phyloP scores from a whole-genome alignment of 73 alveolate genomes.

The Breviolum minutum region DNA sequence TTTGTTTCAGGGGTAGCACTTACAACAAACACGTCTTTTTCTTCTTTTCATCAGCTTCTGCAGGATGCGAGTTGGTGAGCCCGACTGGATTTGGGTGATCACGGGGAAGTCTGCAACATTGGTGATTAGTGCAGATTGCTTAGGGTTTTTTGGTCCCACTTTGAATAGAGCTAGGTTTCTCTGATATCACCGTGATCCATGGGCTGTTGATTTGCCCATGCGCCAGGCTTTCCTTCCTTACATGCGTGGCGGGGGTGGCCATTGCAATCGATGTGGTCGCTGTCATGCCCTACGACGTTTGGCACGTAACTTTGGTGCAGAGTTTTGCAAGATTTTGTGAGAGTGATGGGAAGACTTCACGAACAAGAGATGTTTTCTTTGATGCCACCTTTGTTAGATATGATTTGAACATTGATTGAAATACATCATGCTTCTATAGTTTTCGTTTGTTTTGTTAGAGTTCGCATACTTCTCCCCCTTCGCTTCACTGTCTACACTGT shows the following conservation, averaged over 20 bases:
- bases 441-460: too few species aligned
- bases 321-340: not conserved
- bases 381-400: too few species aligned
- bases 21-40: too few species aligned
- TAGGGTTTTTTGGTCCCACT: not conserved
- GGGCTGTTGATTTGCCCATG: too few species aligned
- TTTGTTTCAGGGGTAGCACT: not conserved
- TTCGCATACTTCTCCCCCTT: too few species aligned
- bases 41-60: not conserved
- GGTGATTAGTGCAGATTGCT: too few species aligned
- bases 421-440: too few species aligned
- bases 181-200: not conserved
- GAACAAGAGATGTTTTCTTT: not conserved
- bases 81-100: not conserved
- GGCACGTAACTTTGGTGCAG: conserved; percentile 19
- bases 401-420: too few species aligned
- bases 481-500: too few species aligned
- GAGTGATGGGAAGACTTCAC: not conserved
- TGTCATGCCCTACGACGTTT: conserved; percentile 87
- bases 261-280: conserved; percentile 88
- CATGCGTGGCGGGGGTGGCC: conserved; percentile 88
- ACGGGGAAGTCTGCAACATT: not conserved
- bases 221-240: conserved; percentile 65
- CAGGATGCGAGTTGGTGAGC: conserved; percentile 79
- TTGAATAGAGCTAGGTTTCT: not conserved